A percentile compares a stretch with the other conserved stretches of the same genome.
phyloP scores from a whole-genome alignment of 805 yeast species.

The Saturnispora mendoncae region DNA sequence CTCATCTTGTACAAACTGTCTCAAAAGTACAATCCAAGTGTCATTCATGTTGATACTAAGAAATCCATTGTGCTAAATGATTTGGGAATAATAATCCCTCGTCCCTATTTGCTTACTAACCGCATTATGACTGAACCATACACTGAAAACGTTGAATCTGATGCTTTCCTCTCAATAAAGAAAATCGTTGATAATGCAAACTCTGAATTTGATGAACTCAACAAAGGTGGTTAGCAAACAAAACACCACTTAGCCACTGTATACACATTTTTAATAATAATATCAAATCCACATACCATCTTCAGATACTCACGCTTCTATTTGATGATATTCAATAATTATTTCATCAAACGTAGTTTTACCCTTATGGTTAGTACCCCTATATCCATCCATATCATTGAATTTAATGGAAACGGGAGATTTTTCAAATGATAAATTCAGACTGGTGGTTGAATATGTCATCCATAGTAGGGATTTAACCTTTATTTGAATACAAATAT shows the following conservation, averaged over 20 bases:
- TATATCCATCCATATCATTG: slow-evolving; percentile 2
- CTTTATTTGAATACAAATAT: background rate
- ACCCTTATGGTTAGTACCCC: background rate
- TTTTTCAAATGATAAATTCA: background rate
- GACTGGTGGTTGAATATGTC: background rate
- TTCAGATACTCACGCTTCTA: background rate
- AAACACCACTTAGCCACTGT: background rate
- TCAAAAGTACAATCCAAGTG: background rate
- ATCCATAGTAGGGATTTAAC: background rate
- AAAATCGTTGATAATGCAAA: background rate
- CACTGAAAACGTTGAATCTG: slow-evolving; percentile 4
- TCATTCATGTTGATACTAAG: background rate
- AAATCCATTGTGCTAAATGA: background rate
- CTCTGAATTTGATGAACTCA: background rate
- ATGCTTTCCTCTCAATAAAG: background rate
- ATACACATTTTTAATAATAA: too few species aligned
- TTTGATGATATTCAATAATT: background rate
- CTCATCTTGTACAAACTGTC: slow-evolving; percentile 3
- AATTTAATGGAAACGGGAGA: background rate
- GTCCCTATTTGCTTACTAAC: slow-evolving; percentile 2
- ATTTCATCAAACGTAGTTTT: background rate
- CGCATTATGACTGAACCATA: slow-evolving; percentile 2
- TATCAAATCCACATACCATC: too few species aligned
- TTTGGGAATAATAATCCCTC: background rate
- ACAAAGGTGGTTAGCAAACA: background rate